phyloP scores from a whole-genome alignment of 2,329 filamentous ascomycete species.

The Diaporthe capsici region DNA sequence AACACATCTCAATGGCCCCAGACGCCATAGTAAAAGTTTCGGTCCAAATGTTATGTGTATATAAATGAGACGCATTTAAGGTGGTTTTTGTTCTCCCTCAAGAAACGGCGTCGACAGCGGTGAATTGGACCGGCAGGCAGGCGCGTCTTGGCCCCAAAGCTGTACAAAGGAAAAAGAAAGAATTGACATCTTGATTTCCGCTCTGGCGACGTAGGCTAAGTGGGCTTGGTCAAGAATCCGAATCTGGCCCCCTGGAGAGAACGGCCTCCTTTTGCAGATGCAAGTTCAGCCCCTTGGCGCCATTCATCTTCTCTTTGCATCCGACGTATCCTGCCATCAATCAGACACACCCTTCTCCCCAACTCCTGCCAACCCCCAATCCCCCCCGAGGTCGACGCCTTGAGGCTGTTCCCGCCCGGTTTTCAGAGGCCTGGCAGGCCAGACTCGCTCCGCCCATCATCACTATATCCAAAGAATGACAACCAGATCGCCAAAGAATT shows the following conservation, averaged over 20 bases:
- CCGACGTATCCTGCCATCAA: background rate
- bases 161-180: slow-evolving; percentile 35
- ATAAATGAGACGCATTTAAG: slow-evolving; percentile 8
- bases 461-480: slow-evolving; percentile 15
- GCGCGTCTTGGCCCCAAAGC: background rate
- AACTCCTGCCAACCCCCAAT: slow-evolving; percentile 25
- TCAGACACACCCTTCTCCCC: background rate
- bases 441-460: background rate
- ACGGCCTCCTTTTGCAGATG: background rate
- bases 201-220: slow-evolving; percentile 24
- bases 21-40: background rate
- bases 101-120: slow-evolving; percentile 4
- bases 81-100: slow-evolving; percentile 9
- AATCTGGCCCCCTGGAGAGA: background rate
- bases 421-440: background rate
- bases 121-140: slow-evolving; percentile 10
- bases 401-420: slow-evolving; percentile 8
- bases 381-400: background rate
- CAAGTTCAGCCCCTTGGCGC: background rate
- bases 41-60: slow-evolving; percentile 20
- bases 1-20: background rate
- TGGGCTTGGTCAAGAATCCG: slow-evolving; percentile 13
- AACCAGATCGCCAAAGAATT: slow-evolving; percentile 12
- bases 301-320: background rate
- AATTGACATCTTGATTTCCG: slow-evolving; percentile 28